phyloP scores from a whole-genome alignment of 169 alveolate species.

The Eimeria nieschulzi region DNA sequence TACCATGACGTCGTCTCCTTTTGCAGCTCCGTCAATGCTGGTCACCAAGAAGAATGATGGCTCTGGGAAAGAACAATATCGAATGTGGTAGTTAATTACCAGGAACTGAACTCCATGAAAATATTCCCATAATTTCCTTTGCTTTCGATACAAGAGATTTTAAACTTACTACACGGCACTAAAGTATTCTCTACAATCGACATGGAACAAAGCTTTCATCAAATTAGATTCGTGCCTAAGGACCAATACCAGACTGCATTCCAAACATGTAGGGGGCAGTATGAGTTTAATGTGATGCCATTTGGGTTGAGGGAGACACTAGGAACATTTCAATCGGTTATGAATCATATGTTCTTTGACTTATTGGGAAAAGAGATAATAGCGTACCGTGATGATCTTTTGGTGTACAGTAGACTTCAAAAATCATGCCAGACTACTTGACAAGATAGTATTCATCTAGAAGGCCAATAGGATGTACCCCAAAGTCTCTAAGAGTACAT shows the following conservation, averaged over 20 bases:
- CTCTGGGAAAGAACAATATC: too few relatives aligned
- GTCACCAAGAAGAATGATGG: too few relatives aligned
- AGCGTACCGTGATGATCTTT: background rate
- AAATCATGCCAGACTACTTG: too few relatives aligned
- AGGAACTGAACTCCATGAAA: background rate
- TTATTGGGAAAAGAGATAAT: background rate
- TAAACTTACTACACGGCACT: background rate
- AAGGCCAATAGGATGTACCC: too few relatives aligned
- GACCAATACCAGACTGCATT: background rate
- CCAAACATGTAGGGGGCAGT: background rate
- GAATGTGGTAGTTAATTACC: too few relatives aligned
- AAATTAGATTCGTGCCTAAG: background rate
- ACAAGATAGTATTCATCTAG: too few relatives aligned
- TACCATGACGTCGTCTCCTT: too few relatives aligned
- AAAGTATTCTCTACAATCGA: background rate
- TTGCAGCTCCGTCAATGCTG: too few relatives aligned
- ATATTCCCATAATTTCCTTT: background rate
- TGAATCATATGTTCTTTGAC: background rate
- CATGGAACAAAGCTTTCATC: background rate
- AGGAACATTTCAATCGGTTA: conserved; percentile 8
- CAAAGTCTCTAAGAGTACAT: too few relatives aligned
- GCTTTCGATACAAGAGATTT: background rate
- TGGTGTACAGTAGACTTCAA: too few relatives aligned
- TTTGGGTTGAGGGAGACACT: conserved; percentile 8
- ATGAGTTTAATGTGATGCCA: conserved; percentile 3